These are phyloP conservation scores for Quercus tomentella DNA, from an alignment of 331 rosid genomes.

Conservation along the genomic window DNA sequence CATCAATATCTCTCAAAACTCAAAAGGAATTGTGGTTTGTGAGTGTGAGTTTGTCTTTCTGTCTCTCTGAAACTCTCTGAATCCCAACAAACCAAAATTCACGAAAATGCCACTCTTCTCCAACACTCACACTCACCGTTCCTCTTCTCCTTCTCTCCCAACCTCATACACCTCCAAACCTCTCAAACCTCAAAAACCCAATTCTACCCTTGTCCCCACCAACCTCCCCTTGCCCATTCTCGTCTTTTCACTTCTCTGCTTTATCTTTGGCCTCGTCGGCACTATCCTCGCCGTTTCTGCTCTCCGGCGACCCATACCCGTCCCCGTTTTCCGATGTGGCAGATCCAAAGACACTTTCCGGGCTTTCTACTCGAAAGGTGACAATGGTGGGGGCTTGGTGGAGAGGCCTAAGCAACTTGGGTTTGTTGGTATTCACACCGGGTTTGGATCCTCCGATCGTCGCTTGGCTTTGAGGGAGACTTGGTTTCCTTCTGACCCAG, in stretches of 20 bases:
- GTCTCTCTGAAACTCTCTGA: neutral
- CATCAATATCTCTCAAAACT: too few species aligned
- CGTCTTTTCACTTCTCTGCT: constrained; percentile 19
- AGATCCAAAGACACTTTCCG: constrained; percentile 26
- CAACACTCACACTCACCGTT: constrained; percentile 8
- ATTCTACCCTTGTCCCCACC: neutral
- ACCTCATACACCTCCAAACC: constrained; percentile 29
- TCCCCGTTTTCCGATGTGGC: constrained; percentile 31
- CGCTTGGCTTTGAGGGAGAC: constrained; percentile 30
- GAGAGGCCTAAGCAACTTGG: constrained; percentile 42
- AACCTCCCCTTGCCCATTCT: constrained; percentile 10
- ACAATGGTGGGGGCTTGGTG: constrained; percentile 12
- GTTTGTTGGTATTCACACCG: constrained; percentile 34
- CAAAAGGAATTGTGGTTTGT: too few species aligned
- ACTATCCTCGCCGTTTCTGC: constrained; percentile 18
- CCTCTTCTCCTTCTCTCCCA: neutral
- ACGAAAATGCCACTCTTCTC: constrained; percentile 36
- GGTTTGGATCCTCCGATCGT: constrained; percentile 23
- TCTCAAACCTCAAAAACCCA: constrained; percentile 26
- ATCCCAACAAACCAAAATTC: neutral
- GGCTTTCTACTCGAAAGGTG: constrained; percentile 19
- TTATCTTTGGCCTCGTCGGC: constrained; percentile 25
- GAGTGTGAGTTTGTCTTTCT: too few species aligned
- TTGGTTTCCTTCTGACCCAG: constrained; percentile 32
- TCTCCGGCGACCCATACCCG: constrained; percentile 22